Percentiles rank a stretch among this genome's conserved stretches.
phyloP scores from a whole-genome alignment of 176 grass and related monocot species.

The Lolium perenne region DNA sequence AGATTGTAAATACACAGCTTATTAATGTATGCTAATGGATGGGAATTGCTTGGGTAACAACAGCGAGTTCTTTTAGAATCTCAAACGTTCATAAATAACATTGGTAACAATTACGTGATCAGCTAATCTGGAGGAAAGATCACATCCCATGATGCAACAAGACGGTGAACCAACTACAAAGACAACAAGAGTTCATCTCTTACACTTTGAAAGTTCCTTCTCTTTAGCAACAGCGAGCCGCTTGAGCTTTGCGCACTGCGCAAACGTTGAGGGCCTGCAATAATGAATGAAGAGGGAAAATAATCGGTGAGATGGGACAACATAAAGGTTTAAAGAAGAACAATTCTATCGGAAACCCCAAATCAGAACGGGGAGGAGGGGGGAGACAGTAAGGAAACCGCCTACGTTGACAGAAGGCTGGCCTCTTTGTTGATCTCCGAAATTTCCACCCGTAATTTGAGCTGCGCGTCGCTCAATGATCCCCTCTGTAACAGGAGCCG shows the following conservation, averaged over 20 bases:
- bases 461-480: constrained; percentile 53
- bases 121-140: neutral
- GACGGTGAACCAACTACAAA: neutral
- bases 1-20: neutral
- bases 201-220: constrained; percentile 79
- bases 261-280: constrained; percentile 92
- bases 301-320: constrained; percentile 17
- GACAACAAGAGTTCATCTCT: constrained; percentile 17
- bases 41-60: neutral
- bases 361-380: neutral
- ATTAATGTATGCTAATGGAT: neutral
- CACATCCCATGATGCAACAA: neutral
- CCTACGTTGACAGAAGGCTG: constrained; percentile 70
- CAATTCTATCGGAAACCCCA: neutral
- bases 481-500: constrained; percentile 58
- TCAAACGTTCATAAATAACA: neutral
- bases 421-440: constrained; percentile 80
- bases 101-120: neutral
- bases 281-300: constrained; percentile 9
- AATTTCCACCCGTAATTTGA: constrained; percentile 74
- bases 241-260: constrained; percentile 88
- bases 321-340: neutral
- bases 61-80: neutral
- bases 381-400: neutral
- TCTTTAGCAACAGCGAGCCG: constrained; percentile 77